These are phyloP conservation scores for Botrytis tulipae DNA, from an alignment of 2,329 filamentous ascomycete genomes.

Conservation along the genomic window DNA sequence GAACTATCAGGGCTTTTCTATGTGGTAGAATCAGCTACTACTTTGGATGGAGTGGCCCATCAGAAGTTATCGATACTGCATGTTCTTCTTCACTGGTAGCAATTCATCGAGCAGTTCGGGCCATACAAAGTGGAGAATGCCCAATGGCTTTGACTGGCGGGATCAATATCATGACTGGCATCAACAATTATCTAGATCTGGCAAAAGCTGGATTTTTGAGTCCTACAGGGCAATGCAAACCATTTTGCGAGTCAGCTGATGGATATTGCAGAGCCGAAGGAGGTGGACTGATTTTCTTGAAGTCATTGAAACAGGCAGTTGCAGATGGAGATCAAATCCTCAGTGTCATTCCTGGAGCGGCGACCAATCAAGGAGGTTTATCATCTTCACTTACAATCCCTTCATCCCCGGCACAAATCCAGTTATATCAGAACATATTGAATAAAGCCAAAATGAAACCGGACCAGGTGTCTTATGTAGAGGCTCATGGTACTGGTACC, in stretches of 20 bases:
- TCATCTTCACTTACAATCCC: conserved; percentile 58
- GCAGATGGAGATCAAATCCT: conserved; percentile 52
- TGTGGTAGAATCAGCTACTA: conserved; percentile 45
- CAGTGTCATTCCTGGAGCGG: conserved; percentile 51
- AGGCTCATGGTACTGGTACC: conserved; percentile 31
- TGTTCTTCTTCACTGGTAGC: conserved; percentile 42
- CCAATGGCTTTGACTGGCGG: conserved; percentile 17
- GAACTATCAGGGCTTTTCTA: conserved; percentile 38
- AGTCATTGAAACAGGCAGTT: conserved; percentile 31
- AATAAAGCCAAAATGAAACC: not conserved
- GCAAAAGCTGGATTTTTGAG: conserved; percentile 15
- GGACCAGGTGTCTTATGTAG: conserved; percentile 12
- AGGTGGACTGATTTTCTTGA: conserved; percentile 49
- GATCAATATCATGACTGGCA: conserved; percentile 13
- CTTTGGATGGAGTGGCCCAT: conserved; percentile 42
- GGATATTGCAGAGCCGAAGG: conserved; percentile 56
- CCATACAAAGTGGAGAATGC: conserved; percentile 24
- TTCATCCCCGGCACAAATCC: conserved; percentile 44
- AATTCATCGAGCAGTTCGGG: conserved; percentile 36
- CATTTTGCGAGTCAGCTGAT: conserved; percentile 47
- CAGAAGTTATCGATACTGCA: conserved; percentile 42
- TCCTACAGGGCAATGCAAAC: conserved; percentile 33
- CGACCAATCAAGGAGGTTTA: conserved; percentile 57
- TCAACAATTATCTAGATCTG: conserved; percentile 7
- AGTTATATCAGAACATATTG: conserved; percentile 11